Evolutionary conservation across 345 rosid genomes (phyloP).

Genomic region (Firmiana major): DNA sequence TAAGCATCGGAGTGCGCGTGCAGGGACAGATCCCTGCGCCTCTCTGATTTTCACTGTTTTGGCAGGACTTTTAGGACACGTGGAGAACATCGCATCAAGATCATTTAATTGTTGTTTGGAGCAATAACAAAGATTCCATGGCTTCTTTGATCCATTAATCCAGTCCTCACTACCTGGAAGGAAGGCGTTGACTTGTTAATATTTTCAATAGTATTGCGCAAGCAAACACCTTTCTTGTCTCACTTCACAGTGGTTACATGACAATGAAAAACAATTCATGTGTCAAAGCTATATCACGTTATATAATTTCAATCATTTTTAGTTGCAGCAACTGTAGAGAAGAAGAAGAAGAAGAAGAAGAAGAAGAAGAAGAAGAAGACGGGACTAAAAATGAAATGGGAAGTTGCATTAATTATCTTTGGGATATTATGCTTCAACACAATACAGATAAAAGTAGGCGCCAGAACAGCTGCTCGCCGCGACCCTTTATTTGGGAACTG

Average conservation of each 20-base stretch:
- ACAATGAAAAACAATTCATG: constrained; percentile 2
- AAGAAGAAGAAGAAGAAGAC: neutral
- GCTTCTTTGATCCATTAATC: constrained; percentile 2
- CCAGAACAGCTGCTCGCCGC: constrained; percentile 13
- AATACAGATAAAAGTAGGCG: neutral
- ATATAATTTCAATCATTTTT: neutral
- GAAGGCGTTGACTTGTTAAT: constrained; percentile 10
- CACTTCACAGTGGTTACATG: neutral
- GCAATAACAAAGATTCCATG: too few species aligned
- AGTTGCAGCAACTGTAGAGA: neutral
- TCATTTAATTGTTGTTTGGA: too few species aligned
- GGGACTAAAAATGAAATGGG: neutral
- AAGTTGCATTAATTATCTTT: neutral
- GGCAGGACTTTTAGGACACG: too few species aligned
- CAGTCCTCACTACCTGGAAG: neutral
- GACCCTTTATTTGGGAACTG: constrained; percentile 12
- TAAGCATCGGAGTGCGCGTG: too few species aligned
- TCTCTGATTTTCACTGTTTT: too few species aligned
- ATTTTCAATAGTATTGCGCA: neutral
- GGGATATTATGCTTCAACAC: neutral
- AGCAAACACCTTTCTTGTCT: constrained; percentile 2
- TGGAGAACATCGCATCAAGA: too few species aligned
- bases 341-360: neutral
- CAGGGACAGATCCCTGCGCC: too few species aligned
- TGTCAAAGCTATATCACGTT: neutral